phyloP scores from a whole-genome alignment of 2,329 filamentous ascomycete genomes.

The Parastagonospora nodorum region DNA sequence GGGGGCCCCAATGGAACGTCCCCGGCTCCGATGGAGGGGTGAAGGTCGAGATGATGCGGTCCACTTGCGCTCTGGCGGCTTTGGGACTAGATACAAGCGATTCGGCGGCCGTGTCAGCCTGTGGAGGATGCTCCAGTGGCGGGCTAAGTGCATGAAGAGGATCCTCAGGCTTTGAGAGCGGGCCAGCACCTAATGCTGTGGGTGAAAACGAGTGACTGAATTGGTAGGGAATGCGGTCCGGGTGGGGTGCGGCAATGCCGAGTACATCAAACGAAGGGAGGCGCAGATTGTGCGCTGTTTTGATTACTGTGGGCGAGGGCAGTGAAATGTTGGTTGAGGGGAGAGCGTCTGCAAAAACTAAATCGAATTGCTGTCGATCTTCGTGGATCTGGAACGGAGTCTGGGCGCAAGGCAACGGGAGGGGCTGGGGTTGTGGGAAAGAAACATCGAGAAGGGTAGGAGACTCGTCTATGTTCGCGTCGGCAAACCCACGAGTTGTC shows the following conservation, averaged over 20 bases:
- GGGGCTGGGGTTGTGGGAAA: slow-evolving; percentile 24
- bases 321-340: slow-evolving; percentile 36
- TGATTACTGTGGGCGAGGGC: slow-evolving; percentile 36
- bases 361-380: slow-evolving; percentile 29
- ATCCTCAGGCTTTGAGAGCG: slow-evolving; percentile 47
- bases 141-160: slow-evolving; percentile 48
- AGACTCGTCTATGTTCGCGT: slow-evolving; percentile 15
- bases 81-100: slow-evolving; percentile 21
- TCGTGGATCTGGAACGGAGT: slow-evolving; percentile 31
- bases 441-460: slow-evolving; percentile 35
- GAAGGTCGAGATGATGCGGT: slow-evolving; percentile 48
- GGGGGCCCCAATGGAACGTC: slow-evolving; percentile 47
- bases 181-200: slow-evolving; percentile 39
- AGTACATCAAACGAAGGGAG: slow-evolving; percentile 60
- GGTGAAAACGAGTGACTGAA: slow-evolving; percentile 32
- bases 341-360: slow-evolving; percentile 34
- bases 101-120: slow-evolving; percentile 23
- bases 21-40: slow-evolving; percentile 54
- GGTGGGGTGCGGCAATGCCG: slow-evolving; percentile 56
- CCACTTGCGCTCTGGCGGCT: slow-evolving; percentile 28
- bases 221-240: slow-evolving; percentile 44
- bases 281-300: slow-evolving; percentile 49
- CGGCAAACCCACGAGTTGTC: slow-evolving; percentile 11
- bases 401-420: slow-evolving; percentile 34
- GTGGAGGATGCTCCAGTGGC: slow-evolving; percentile 22